Evolutionary conservation across 2,329 filamentous ascomycete genomes (phyloP).

Genomic region (Aspergillus sp.): DNA sequence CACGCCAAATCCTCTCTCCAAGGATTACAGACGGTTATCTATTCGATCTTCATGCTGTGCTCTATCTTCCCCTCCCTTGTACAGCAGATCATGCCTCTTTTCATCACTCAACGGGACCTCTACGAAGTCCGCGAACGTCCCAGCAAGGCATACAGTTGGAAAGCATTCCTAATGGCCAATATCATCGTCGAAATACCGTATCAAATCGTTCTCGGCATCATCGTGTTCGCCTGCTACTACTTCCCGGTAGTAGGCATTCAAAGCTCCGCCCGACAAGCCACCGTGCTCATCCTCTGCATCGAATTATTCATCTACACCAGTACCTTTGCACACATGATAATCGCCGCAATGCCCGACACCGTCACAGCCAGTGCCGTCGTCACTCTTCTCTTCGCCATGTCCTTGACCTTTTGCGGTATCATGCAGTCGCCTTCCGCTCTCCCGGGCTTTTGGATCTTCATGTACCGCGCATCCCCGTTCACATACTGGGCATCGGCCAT

Average conservation of each 20-base stretch:
- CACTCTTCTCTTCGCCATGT: conserved; percentile 13
- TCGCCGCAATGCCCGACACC: conserved; percentile 46
- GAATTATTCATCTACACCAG: conserved; percentile 66
- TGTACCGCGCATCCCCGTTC: conserved; percentile 20
- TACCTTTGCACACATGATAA: conserved; percentile 70
- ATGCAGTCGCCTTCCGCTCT: conserved; percentile 13
- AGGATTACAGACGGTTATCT: conserved; percentile 84
- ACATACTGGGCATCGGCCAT: conserved; percentile 26
- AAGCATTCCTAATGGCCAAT: conserved; percentile 67
- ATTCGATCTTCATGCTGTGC: conserved; percentile 74
- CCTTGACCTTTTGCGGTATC: conserved; percentile 19
- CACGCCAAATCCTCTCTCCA: conserved; percentile 70
- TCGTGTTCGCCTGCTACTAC: conserved; percentile 65
- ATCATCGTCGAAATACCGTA: conserved; percentile 65
- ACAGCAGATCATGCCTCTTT: conserved; percentile 54
- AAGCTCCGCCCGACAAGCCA: conserved; percentile 23
- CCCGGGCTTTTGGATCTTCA: conserved; percentile 20
- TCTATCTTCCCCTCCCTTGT: neutral
- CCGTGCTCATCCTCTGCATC: conserved; percentile 63
- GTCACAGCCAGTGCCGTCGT: conserved; percentile 10
- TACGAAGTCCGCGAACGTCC: conserved; percentile 61
- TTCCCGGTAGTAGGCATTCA: conserved; percentile 51
- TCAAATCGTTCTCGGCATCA: conserved; percentile 49
- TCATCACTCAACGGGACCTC: conserved; percentile 56
- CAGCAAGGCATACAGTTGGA: conserved; percentile 71